phyloP scores from a whole-genome alignment of 2,329 filamentous ascomycete genomes.

The Zopfia rhizophila region DNA sequence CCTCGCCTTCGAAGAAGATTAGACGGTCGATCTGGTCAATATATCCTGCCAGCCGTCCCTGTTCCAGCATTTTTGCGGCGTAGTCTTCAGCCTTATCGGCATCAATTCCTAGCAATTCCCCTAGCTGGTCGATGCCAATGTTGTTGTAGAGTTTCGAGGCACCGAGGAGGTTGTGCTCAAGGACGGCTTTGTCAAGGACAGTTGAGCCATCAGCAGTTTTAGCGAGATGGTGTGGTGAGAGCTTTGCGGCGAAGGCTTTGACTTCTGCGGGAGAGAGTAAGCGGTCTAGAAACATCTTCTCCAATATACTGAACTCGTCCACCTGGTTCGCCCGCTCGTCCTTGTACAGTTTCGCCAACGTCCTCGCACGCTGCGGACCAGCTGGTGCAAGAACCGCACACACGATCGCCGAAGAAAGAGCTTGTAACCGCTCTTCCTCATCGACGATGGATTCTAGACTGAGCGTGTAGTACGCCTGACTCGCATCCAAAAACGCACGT shows the following conservation, averaged over 20 bases:
- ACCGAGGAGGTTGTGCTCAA: slow-evolving; percentile 94
- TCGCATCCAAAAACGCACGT: slow-evolving; percentile 87
- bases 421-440: slow-evolving; percentile 85
- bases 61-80: slow-evolving; percentile 94
- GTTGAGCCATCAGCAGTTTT: slow-evolving; percentile 90
- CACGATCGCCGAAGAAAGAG: slow-evolving; percentile 86
- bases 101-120: slow-evolving; percentile 78
- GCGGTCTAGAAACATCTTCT: slow-evolving; percentile 97
- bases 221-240: slow-evolving; percentile 90
- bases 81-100: slow-evolving; percentile 88
- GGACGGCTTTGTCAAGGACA: slow-evolving; percentile 89
- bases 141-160: slow-evolving; percentile 71
- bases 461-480: slow-evolving; percentile 87
- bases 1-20: slow-evolving; percentile 87
- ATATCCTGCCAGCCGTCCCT: slow-evolving; percentile 83
- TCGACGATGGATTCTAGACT: slow-evolving; percentile 81
- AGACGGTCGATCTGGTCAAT: slow-evolving; percentile 94
- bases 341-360: slow-evolving; percentile 87
- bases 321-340: slow-evolving; percentile 83
- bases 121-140: slow-evolving; percentile 73
- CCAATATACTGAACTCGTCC: slow-evolving; percentile 85
- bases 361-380: slow-evolving; percentile 82
- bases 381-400: slow-evolving; percentile 94
- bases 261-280: slow-evolving; percentile 85
- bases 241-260: slow-evolving; percentile 80